Conservation (phyloP, 2,329 filamentous ascomycete genomes). For the Celoporthe dispersa region DNA sequence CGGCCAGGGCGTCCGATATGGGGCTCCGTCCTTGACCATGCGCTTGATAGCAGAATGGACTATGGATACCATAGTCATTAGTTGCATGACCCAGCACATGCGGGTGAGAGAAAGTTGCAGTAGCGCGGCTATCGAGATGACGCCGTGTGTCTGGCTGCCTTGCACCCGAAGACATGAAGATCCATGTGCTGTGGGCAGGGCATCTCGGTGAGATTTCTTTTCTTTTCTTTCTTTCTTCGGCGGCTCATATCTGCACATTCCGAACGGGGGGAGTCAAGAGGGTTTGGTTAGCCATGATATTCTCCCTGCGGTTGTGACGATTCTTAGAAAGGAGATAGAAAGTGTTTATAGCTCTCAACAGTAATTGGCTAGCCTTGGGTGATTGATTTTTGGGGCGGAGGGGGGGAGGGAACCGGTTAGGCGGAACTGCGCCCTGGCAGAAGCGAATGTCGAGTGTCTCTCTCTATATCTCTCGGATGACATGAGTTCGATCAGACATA, state of each 20-base stretch:
- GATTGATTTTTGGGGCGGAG: too few species aligned
- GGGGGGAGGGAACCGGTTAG: too few species aligned
- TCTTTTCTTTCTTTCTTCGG: too few species aligned
- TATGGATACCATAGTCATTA: background rate
- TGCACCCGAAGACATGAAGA: too few species aligned
- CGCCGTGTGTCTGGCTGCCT: background rate
- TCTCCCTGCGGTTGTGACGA: background rate
- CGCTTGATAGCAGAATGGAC: background rate
- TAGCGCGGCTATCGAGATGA: conserved; percentile 4
- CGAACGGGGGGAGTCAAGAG: background rate
- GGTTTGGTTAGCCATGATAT: too few species aligned
- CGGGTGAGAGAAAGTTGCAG: background rate
- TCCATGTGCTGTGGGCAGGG: too few species aligned
- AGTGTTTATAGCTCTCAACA: background rate
- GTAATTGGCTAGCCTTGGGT: background rate
- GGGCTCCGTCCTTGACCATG: background rate
- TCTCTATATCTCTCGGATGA: too few species aligned
- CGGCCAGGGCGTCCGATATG: background rate
- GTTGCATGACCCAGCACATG: background rate
- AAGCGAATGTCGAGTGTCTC: background rate
- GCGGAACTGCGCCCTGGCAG: background rate
- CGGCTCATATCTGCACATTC: background rate
- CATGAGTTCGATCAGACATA: background rate
- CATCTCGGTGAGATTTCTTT: too few species aligned
- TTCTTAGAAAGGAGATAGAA: background rate